Evolutionary conservation across 805 yeast species (phyloP), one percentile per base, ranked within the genome.

Genomic region (Barnettozyma siamensis): DNA sequence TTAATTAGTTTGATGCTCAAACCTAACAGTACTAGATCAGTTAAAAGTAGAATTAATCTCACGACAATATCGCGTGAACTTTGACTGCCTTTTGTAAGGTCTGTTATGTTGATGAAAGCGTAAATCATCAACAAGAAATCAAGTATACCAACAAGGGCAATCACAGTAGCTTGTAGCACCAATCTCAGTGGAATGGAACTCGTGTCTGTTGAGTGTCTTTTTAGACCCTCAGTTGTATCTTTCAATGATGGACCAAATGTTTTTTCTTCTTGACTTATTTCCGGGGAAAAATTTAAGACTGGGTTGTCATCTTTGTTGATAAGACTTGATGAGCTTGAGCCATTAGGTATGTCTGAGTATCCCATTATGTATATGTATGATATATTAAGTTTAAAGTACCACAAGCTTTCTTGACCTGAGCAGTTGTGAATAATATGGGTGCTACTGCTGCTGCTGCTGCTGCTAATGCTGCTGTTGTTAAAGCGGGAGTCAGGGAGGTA

Each of bases 211-310:
- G 16, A 15, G 7, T 17, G 11, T 18, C 12, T 23, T 17, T 5
- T 16, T 17, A 12, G 15, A 4, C 3, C 7, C 15, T 13, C 15
- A 7, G 16, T 18, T 19, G 1, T 15, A 10, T 8, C 3, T 12
- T 23, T 23, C 16, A 37, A 16, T 7, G 34, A 31, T 12, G 35
- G 40, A 31, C 34, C 40, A 24, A 37, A 37, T 2, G 23, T 3
- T 13, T 21, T 16, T 13, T 31, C 34, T 31, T 37, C 30, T 2
- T 19, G 13, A 7, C 26, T 13, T 15, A 24, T 12, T 17, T 15
- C 26, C 7, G 24, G 34, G 12, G 34, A 26, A 20, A 9, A 32
- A 7, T 32, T 13, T 20, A 20, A 16, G 7, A 5, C 19, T 19
- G 33, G n/a, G 15, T 19, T 12, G 13, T 11, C 26, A 20, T 13